A percentile compares a stretch with the other conserved stretches of the same genome.
These are phyloP conservation scores for Scenedesmus sp. DNA, from an alignment of 163 green algal genomes.

Conservation along the genomic window DNA sequence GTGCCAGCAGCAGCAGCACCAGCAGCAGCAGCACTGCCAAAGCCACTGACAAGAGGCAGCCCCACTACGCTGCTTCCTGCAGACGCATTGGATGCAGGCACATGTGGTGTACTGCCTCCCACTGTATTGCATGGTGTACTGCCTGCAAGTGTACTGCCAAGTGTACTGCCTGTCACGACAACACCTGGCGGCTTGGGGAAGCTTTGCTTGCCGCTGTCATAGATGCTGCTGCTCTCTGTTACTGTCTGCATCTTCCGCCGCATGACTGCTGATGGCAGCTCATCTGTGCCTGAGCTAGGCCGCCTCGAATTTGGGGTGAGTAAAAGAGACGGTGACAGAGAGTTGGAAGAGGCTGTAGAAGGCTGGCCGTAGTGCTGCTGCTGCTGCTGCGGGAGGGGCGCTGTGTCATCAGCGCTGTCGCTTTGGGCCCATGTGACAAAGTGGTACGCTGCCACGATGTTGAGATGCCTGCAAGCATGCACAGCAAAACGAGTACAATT, in stretches of 20 bases:
- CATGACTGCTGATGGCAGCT: too few species aligned
- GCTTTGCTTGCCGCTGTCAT: background rate
- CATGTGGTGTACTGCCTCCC: background rate
- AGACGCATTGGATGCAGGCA: background rate
- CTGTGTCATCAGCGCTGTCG: background rate
- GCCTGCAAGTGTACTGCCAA: background rate
- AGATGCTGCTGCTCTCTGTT: background rate
- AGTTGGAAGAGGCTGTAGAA: too few species aligned
- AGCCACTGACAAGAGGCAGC: too few species aligned
- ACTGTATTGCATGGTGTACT: background rate
- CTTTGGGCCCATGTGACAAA: conserved; percentile 28
- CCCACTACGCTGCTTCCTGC: background rate
- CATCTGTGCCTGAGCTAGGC: background rate
- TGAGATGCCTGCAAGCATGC: conserved; percentile 16
- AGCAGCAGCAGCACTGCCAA: background rate
- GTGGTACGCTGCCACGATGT: conserved; percentile 36
- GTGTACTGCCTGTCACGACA: background rate
- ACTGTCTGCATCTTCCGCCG: background rate
- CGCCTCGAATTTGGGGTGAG: background rate
- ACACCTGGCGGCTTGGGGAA: background rate
- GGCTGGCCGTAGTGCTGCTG: background rate
- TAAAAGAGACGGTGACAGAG: background rate
- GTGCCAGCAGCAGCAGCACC: background rate
- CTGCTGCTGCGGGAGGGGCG: background rate
- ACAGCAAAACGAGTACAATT: background rate